A percentile compares a stretch with the other conserved stretches of the same genome.
These are phyloP conservation scores for Neurospora sp. DNA, from an alignment of 495 filamentous ascomycete species.

Conservation along the genomic window DNA sequence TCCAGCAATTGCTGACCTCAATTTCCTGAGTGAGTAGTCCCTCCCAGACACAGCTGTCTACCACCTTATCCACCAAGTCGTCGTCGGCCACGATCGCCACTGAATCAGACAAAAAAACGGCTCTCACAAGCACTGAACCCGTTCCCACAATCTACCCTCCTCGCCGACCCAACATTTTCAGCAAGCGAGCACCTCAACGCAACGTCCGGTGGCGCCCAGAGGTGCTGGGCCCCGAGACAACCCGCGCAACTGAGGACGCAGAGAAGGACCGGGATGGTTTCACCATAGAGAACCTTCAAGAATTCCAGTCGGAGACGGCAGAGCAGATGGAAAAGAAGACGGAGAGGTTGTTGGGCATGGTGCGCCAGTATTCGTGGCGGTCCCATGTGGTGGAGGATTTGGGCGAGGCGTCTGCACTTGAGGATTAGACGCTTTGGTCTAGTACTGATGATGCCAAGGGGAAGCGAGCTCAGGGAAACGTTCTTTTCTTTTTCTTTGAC, in stretches of 20 bases:
- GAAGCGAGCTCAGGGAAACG: no score
- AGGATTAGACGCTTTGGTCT: neutral
- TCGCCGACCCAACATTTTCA: neutral
- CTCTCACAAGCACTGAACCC: neutral
- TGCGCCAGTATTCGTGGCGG: neutral
- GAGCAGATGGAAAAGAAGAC: neutral
- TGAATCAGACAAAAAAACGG: no score
- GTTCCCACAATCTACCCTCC: neutral
- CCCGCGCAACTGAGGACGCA: neutral
- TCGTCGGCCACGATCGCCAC: no score
- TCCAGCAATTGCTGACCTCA: no score
- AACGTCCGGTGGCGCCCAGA: neutral
- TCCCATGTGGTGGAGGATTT: neutral
- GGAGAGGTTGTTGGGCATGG: neutral
- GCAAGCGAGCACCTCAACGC: neutral
- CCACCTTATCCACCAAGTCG: no score
- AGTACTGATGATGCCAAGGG: neutral
- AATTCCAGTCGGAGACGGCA: neutral
- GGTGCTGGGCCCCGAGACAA: no score
- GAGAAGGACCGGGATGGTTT: no score
- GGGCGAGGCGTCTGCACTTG: neutral
- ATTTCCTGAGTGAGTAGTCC: no score
- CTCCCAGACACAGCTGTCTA: no score
- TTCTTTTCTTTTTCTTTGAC: no score
- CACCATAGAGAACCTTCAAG: no score